These are phyloP conservation scores for Aspergillus taichungensis DNA, from an alignment of 495 filamentous ascomycete genomes.

Conservation along the genomic window DNA sequence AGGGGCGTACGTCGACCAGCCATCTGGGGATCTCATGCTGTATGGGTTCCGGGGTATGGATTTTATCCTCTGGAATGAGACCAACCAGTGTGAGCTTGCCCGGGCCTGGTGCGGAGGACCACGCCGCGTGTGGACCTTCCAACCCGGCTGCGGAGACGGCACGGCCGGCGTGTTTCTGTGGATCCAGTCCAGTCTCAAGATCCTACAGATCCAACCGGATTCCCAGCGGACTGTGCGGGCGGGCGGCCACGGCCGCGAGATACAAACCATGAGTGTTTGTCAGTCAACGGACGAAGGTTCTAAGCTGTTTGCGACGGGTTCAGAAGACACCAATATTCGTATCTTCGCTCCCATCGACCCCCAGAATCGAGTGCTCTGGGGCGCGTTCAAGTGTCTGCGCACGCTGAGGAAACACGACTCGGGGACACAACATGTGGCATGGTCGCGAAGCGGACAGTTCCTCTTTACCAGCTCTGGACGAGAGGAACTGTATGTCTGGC, in stretches of 20 bases:
- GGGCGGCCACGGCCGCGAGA: slow-evolving; percentile 82
- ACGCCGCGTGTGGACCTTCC: slow-evolving; percentile 62
- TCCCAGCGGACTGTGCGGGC: slow-evolving; percentile 46
- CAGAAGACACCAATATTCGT: slow-evolving; percentile 81
- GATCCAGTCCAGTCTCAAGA: slow-evolving; percentile 35
- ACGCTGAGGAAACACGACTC: slow-evolving; percentile 66
- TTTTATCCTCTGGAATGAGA: slow-evolving; percentile 75
- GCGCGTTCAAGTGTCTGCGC: slow-evolving; percentile 45
- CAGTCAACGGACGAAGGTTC: slow-evolving; percentile 4
- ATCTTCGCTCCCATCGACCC: slow-evolving; percentile 31
- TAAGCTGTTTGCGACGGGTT: slow-evolving; percentile 62
- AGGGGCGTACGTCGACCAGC: slow-evolving; percentile 48
- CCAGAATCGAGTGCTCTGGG: slow-evolving; percentile 14
- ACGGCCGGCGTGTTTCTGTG: slow-evolving; percentile 40
- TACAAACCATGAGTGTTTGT: slow-evolving; percentile 62
- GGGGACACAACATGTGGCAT: slow-evolving; percentile 74
- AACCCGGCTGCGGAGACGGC: slow-evolving; percentile 15
- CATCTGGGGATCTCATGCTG: slow-evolving; percentile 47
- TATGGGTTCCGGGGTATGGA: slow-evolving; percentile 72
- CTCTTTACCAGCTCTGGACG: slow-evolving; percentile 78
- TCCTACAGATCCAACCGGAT: slow-evolving; percentile 40
- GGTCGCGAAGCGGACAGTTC: slow-evolving; percentile 53
- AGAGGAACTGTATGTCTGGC: slow-evolving; percentile 87
- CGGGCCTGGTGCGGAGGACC: slow-evolving; percentile 72
- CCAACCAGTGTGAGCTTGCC: slow-evolving; percentile 53